Evolutionary conservation across 176 grass and related monocot genomes (phyloP), one percentile per base, ranked within the genome.

Genomic region (Triticum urartu): DNA sequence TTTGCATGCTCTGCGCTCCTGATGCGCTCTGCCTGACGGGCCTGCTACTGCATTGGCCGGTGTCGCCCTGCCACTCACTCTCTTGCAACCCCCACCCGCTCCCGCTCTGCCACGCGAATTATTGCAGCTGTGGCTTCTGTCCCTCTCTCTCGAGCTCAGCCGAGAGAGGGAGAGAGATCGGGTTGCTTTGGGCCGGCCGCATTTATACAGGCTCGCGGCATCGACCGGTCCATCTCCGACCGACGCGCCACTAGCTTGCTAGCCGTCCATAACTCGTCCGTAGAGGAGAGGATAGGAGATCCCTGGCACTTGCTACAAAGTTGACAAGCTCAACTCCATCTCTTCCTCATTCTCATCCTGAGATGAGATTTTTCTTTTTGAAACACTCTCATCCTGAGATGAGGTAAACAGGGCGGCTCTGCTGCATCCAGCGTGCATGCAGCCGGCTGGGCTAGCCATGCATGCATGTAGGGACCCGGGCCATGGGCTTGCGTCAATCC

Each of bases 21-120:
- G 69, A 69, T 24, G 81, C 65, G 39, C 38, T 42, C 65, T 61
- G 79, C 72, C 80, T 72, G 64, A 50, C 47, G 47, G 47, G 8
- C 68, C 82, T 43, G 45, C 83, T 42, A 79, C 56, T 82, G 72
- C 88, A 25, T 56, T 79, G 84, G 72, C n/a, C 84, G 64, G 84
- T 79, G 88, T 38, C 79, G 11, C 43, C 43, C 80, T 83, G 66
- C 33, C 66, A 69, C 66, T 62, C n/a, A n/a, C n/a, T n/a, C n/a
- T n/a, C n/a, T n/a, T n/a, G n/a, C n/a, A n/a, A n/a, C n/a, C n/a
- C 48, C 30, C 35, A 33, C 75, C 40, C 13, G 15, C 13, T 5
- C 47, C 1, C 47, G 40, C 45, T 5, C 47, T 50, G 47, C 73
- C 52, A 56, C 52, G 17, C 52, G 79, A 78, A 86, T 90, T 82